Base-by-base conservation (phyloP, 768 basidiomycete species). In the Imleria badia region DNA sequence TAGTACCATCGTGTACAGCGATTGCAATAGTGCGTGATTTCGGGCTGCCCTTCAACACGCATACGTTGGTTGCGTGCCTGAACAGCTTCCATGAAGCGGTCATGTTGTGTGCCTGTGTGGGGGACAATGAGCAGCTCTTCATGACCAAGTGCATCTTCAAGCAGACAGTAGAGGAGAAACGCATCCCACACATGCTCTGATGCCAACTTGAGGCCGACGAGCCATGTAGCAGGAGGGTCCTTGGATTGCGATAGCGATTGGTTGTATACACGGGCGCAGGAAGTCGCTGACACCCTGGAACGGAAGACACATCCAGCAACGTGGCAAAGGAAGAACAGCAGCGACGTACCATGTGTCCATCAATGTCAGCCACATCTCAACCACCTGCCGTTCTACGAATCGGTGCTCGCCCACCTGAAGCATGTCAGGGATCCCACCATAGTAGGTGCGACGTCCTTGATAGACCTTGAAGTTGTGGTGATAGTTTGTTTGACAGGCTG, bases 381-480 rank as follows among this genome's bases (percentile, higher is more conserved):
- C 9, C 0, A 48, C 35, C n/a, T n/a, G n/a, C n/a, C n/a, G n/a
- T n/a, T n/a, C n/a, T n/a, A n/a, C n/a, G n/a, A n/a, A n/a, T 13
- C 29, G 17, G 11, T 56, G 51, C 12, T 56, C 30, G 3, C 22
- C 9, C 3, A 47, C 5, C 2, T 56, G 51, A 0, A 56, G 0
- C 1, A 53, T 6, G 9, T 57, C 26, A 0, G 49, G 30, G 7
- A 57, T 22, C 0, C 31, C 41, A 1, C 23, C 51, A 19, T 57
- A 57, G 17, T 54, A 57, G 6, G 12, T 44, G 0, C 14, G 7
- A 12, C 54, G 11, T 0, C 43, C 42, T 29, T 57, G 38, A 30
- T 1, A 29, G 10, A 57, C 45, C 22, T 48, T 44, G 46, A 26
- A 57, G 14, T 54, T 54, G 38, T 52, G 33, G 23, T 56, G 50